Evolutionary conservation across 345 rosid genomes (phyloP), one percentile per base, ranked within the genome.

Genomic region (Lepidium africanum): DNA sequence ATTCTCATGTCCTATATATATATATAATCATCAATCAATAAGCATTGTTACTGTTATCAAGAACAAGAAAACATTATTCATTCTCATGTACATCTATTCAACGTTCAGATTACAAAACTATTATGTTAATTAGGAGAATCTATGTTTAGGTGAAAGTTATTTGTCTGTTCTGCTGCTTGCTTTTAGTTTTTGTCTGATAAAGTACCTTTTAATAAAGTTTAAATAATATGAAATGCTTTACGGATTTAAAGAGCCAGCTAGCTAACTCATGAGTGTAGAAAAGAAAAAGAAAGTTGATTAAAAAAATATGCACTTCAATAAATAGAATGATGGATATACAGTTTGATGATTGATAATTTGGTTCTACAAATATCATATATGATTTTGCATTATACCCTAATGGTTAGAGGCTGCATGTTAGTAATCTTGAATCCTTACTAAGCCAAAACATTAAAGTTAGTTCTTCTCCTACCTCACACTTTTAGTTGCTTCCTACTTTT

Each of bases 151-250:
- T 74, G 64, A 69, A 45, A 12, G 53, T 74, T 27, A 53, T 53
- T 74, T 74, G 77, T 74, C 73, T 67, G 69, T 61, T 74, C 77
- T 73, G 62, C 13, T 58, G 48, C 32, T 67, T 59, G 48, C 57
- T 67, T 74, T 73, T 41, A 5, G 5, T 13, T 14, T 65, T 63
- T 54, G 27, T 9, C 23, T 67, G 36, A 25, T 43, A 74, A 74
- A 67, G 63, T 51, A 67, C 69, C 78, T 74, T 68, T 74, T 61
- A 33, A 19, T 61, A 68, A 68, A 61, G 69, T 32, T 43, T 54
- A 14, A 37, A 52, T 59, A 25, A 12, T 21, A 21, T 21, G 41
- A 10, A 2, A 16, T 63, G 37, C 30, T 52, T 63, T 58, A 36
- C 9, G 39, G 19, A 58, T 65, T 65, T 32, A 11, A 40, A 65